phyloP scores from a whole-genome alignment of 805 yeast species.

The Lipomyces japonicus region DNA sequence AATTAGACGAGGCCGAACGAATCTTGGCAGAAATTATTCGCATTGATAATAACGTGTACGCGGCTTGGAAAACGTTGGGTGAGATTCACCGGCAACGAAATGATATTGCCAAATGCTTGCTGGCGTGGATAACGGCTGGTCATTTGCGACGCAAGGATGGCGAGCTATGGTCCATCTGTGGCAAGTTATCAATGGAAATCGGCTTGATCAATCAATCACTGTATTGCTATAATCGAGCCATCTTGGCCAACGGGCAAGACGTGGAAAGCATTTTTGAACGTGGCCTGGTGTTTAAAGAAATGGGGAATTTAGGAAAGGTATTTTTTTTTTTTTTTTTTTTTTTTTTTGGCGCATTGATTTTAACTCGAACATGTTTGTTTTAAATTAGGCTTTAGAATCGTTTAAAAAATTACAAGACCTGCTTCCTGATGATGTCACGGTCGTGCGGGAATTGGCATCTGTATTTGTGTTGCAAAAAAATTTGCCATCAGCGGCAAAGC shows the following conservation, averaged over 20 bases:
- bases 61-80: constrained; percentile 85
- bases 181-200: constrained; percentile 35
- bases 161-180: constrained; percentile 75
- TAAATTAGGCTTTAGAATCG: constrained; percentile 57
- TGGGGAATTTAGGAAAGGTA: constrained; percentile 56
- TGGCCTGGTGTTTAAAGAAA: constrained; percentile 62
- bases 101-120: constrained; percentile 65
- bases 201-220: constrained; percentile 71
- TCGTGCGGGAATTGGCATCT: constrained; percentile 57
- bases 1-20: constrained; percentile 38
- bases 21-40: constrained; percentile 56
- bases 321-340: background rate
- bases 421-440: constrained; percentile 57
- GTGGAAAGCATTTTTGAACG: constrained; percentile 59
- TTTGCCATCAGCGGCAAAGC: constrained; percentile 30
- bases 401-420: constrained; percentile 54
- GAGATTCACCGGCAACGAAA: constrained; percentile 73
- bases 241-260: constrained; percentile 48
- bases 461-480: constrained; percentile 38
- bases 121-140: constrained; percentile 79
- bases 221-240: constrained; percentile 69
- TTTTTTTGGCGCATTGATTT: background rate
- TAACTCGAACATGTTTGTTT: background rate
- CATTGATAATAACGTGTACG: constrained; percentile 69
- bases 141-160: constrained; percentile 71